phyloP scores from a whole-genome alignment of 805 yeast genomes.

The Kluyveromyces siamensis region DNA sequence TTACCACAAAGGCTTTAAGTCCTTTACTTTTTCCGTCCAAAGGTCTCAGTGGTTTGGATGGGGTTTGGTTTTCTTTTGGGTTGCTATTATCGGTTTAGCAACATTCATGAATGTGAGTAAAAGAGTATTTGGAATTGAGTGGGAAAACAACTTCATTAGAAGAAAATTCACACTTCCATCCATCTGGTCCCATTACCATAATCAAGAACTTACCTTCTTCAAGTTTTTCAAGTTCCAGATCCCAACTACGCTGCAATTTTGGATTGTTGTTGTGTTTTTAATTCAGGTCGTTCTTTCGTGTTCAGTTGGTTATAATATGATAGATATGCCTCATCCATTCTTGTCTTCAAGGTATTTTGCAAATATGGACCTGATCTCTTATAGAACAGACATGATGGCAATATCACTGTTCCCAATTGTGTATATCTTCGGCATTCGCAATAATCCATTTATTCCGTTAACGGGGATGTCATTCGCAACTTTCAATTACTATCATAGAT shows the following conservation, averaged over 20 bases:
- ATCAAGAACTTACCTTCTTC: slow-evolving; percentile 14
- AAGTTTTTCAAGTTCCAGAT: slow-evolving; percentile 23
- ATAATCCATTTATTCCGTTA: slow-evolving; percentile 52
- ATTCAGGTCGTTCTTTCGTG: slow-evolving; percentile 26
- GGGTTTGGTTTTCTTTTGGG: slow-evolving; percentile 39
- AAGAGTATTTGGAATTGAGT: slow-evolving; percentile 19
- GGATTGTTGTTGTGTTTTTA: slow-evolving; percentile 27
- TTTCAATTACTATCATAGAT: slow-evolving; percentile 56
- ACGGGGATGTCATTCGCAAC: slow-evolving; percentile 56
- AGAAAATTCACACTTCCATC: slow-evolving; percentile 24
- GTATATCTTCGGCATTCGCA: slow-evolving; percentile 61
- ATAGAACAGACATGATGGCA: slow-evolving; percentile 44
- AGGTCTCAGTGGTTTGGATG: slow-evolving; percentile 37
- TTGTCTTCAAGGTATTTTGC: slow-evolving; percentile 26
- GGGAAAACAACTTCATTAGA: slow-evolving; percentile 17
- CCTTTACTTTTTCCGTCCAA: slow-evolving; percentile 30
- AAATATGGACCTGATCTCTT: slow-evolving; percentile 36
- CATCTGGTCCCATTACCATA: slow-evolving; percentile 13
- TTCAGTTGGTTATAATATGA: slow-evolving; percentile 27
- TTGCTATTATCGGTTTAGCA: slow-evolving; percentile 24
- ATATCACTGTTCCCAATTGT: slow-evolving; percentile 48
- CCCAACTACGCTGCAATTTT: slow-evolving; percentile 24
- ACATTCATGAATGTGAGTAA: slow-evolving; percentile 24
- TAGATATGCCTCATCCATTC: slow-evolving; percentile 31
- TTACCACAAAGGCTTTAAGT: slow-evolving; percentile 30